phyloP scores from a whole-genome alignment of 2,329 filamentous ascomycete genomes.

The Colletotrichum lindemuthianum region DNA sequence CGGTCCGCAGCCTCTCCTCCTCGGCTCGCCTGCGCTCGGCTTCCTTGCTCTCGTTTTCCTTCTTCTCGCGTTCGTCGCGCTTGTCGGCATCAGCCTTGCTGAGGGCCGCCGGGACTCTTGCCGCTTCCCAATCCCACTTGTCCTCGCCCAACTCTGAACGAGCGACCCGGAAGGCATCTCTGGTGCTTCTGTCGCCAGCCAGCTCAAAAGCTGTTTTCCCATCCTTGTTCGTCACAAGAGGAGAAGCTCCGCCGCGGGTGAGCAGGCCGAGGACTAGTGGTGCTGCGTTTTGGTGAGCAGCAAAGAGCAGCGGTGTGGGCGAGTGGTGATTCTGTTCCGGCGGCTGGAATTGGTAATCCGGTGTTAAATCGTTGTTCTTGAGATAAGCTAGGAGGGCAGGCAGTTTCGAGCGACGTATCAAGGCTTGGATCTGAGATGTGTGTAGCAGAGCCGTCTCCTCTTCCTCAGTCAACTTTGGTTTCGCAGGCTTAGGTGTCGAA shows the following conservation, averaged over 20 bases:
- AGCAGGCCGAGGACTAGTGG: constrained; percentile 83
- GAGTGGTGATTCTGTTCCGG: constrained; percentile 79
- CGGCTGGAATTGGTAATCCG: constrained; percentile 82
- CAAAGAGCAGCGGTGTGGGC: constrained; percentile 85
- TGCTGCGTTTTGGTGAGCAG: constrained; percentile 81
- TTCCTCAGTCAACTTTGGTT: constrained; percentile 79
- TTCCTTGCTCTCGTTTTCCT: constrained; percentile 75
- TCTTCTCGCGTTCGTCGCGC: constrained; percentile 75
- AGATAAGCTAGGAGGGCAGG: constrained; percentile 89
- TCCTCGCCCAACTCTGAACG: constrained; percentile 82
- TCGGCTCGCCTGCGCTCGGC: constrained; percentile 77
- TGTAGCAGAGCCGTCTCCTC: constrained; percentile 86
- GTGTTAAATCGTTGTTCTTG: constrained; percentile 74
- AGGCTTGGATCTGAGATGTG: constrained; percentile 86
- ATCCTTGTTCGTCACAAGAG: constrained; percentile 75
- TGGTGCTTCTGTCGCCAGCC: constrained; percentile 83
- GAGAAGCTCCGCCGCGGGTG: constrained; percentile 78
- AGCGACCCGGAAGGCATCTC: constrained; percentile 91
- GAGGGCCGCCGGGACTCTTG: constrained; percentile 77
- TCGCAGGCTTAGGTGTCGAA: constrained; percentile 54
- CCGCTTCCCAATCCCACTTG: constrained; percentile 81
- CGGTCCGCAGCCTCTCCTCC: constrained; percentile 74
- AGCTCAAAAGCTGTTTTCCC: constrained; percentile 90
- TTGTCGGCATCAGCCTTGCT: constrained; percentile 76
- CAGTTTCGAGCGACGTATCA: constrained; percentile 89